Evolutionary conservation across 106 monocot species (phyloP).

Genomic region (Platanthera zijinensis): DNA sequence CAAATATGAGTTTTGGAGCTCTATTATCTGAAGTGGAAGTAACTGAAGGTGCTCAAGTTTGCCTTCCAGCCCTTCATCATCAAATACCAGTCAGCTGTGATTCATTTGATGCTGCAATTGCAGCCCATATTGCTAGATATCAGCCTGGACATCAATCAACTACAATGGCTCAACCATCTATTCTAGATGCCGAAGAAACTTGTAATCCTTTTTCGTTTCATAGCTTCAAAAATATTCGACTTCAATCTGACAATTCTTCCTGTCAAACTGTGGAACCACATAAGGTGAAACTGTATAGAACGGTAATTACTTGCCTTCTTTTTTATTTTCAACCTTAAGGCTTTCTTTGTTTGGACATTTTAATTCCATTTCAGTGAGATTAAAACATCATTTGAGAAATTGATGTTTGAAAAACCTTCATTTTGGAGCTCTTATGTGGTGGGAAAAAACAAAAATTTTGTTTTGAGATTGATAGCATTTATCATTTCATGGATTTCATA

Average conservation of each 20-base stretch:
- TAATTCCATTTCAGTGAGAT: no score
- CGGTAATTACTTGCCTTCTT: neutral
- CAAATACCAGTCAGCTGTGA: slow-evolving; percentile 33
- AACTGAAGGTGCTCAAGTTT: slow-evolving; percentile 13
- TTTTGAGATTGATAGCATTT: no score
- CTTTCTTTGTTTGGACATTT: neutral
- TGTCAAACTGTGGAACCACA: neutral
- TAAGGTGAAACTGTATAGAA: neutral
- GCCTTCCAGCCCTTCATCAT: slow-evolving; percentile 10
- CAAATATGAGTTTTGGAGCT: slow-evolving; percentile 63
- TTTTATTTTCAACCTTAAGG: neutral
- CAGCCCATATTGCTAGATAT: slow-evolving; percentile 26
- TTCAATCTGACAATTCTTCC: slow-evolving; percentile 8
- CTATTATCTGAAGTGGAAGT: slow-evolving; percentile 33
- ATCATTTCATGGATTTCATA: no score
- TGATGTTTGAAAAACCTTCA: no score
- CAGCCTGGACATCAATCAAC: slow-evolving; percentile 14
- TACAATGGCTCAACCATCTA: slow-evolving; percentile 26
- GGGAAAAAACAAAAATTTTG: no score
- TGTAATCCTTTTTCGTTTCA: slow-evolving; percentile 49
- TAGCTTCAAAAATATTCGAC: slow-evolving; percentile 9
- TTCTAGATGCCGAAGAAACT: slow-evolving; percentile 63
- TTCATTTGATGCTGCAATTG: slow-evolving; percentile 74
- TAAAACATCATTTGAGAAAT: no score
- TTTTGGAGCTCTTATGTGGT: no score